Evolutionary conservation across 345 rosid species (phyloP).

Genomic region (Rhizophora mangle): DNA sequence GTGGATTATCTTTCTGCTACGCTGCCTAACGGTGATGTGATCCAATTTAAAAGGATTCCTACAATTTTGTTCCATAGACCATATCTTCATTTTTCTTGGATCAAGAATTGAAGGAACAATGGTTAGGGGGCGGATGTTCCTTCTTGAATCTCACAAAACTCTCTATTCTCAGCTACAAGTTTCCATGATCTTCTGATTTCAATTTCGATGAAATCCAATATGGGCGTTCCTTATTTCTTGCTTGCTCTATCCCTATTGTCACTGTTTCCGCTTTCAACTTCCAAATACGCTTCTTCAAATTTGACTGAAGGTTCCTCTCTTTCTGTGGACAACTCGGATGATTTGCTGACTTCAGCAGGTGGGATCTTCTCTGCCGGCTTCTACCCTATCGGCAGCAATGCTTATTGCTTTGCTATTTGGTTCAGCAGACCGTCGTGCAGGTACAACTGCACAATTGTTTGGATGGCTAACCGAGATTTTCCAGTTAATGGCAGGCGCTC

Average conservation of each 20-base stretch:
- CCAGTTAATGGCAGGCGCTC: slow-evolving; percentile 45
- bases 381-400: slow-evolving; percentile 30
- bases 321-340: not conserved
- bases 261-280: not conserved
- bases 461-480: slow-evolving; percentile 44
- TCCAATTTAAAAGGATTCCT: no score
- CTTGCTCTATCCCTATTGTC: not conserved
- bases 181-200: not conserved
- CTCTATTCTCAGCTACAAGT: no score
- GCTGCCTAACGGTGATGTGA: no score
- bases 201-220: slow-evolving; percentile 8
- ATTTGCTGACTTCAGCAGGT: slow-evolving; percentile 20
- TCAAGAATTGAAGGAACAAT: no score
- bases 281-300: not conserved
- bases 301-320: no score
- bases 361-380: slow-evolving; percentile 34
- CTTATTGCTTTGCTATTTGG: slow-evolving; percentile 36
- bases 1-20: no score
- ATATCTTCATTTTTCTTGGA: no score
- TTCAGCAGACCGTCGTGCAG: slow-evolving; percentile 14
- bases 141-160: no score
- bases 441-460: slow-evolving; percentile 11
- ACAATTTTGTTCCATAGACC: no score
- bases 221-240: not conserved
- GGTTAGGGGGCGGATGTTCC: no score